These are phyloP conservation scores for Dictyostelium capitatum DNA, from an alignment of 78 protist genomes.

Conservation along the genomic window DNA sequence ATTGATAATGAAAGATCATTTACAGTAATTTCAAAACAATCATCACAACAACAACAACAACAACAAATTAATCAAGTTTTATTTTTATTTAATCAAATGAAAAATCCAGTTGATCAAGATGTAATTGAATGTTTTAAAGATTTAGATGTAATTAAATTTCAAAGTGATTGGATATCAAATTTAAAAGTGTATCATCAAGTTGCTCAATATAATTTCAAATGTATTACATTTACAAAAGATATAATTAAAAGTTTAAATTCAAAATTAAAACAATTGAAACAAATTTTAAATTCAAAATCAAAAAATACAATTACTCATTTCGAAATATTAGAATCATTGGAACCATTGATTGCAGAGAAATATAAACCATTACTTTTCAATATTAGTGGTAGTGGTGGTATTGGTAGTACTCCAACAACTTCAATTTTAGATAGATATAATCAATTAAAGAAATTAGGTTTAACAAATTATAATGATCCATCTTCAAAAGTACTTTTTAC, in stretches of 20 bases:
- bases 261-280: neutral
- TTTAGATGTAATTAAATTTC: neutral
- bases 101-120: neutral
- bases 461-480: no score
- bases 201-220: neutral
- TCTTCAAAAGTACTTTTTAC: no score
- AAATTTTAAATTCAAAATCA: neutral
- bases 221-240: neutral
- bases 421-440: no score
- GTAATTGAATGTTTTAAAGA: neutral
- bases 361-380: no score
- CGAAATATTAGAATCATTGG: neutral
- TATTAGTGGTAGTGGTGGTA: no score
- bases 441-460: no score
- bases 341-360: neutral
- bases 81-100: slow-evolving; percentile 19
- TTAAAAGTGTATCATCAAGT: neutral
- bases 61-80: neutral
- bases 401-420: no score
- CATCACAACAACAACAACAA: neutral
- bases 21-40: neutral
- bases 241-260: neutral
- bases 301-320: neutral
- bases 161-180: neutral
- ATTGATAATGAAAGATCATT: no score